Conservation (phyloP, 1,284 basidiomycete species). For the Pseudozyma hubeiensis region DNA sequence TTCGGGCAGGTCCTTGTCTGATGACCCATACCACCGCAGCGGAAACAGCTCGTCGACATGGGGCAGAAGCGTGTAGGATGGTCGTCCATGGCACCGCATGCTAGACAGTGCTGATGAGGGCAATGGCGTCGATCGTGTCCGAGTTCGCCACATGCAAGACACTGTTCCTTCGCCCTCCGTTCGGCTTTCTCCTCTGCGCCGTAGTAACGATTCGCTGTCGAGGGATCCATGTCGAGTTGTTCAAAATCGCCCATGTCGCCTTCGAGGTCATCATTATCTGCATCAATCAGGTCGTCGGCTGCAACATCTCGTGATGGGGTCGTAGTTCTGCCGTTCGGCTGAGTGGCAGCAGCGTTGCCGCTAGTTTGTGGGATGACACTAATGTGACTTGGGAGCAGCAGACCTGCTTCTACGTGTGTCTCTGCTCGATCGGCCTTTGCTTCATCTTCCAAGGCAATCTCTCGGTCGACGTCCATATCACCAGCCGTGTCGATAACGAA, state of each 20-base stretch:
- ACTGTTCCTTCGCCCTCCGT: slow-evolving; percentile 46
- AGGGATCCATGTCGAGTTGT: slow-evolving; percentile 51
- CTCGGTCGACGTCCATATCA: slow-evolving; percentile 45
- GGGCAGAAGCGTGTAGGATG: slow-evolving; percentile 86
- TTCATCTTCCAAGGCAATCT: slow-evolving; percentile 27
- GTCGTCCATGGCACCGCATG: slow-evolving; percentile 86
- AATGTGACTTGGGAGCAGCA: slow-evolving; percentile 40
- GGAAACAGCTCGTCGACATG: slow-evolving; percentile 82
- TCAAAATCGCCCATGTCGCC: slow-evolving; percentile 53
- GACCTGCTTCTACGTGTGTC: slow-evolving; percentile 32
- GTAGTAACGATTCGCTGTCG: slow-evolving; percentile 53
- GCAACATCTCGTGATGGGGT: background rate
- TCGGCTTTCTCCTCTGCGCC: slow-evolving; percentile 54
- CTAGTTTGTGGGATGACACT: slow-evolving; percentile 18
- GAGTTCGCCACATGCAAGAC: slow-evolving; percentile 53
- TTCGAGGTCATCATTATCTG: slow-evolving; percentile 19
- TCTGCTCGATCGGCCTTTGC: slow-evolving; percentile 19
- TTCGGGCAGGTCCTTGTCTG: slow-evolving; percentile 77
- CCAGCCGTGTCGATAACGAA: slow-evolving; percentile 46
- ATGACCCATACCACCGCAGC: slow-evolving; percentile 88
- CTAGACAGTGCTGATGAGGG: slow-evolving; percentile 77
- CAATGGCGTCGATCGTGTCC: slow-evolving; percentile 57
- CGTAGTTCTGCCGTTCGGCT: slow-evolving; percentile 3
- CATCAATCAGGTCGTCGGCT: background rate
- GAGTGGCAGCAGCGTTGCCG: background rate